These are phyloP conservation scores for Myxozyma vanderwaltii DNA, from an alignment of 805 yeast genomes.

Conservation along the genomic window DNA sequence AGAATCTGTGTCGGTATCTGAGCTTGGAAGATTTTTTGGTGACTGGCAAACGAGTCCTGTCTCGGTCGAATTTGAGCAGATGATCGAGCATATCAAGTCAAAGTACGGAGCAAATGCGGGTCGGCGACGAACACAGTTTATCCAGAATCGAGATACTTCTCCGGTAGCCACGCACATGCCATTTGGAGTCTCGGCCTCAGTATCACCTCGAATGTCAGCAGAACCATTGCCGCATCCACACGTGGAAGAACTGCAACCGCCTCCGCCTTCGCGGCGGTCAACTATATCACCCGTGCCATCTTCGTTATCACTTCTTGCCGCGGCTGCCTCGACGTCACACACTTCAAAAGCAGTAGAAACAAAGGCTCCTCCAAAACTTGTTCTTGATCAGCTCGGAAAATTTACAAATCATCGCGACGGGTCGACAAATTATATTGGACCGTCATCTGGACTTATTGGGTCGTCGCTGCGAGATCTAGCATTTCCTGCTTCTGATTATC, in stretches of 20 bases:
- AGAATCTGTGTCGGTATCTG: not conserved
- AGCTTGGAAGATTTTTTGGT: not conserved
- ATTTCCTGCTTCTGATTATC: not conserved
- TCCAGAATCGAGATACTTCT: not conserved
- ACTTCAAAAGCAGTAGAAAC: not conserved
- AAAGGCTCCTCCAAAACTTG: not conserved
- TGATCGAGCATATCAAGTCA: slow-evolving; percentile 12
- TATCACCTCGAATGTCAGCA: not conserved
- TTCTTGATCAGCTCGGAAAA: slow-evolving; percentile 4
- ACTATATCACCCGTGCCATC: not conserved
- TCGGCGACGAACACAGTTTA: slow-evolving; percentile 13
- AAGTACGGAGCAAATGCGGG: slow-evolving; percentile 15
- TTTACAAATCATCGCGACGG: not conserved
- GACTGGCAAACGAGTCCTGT: slow-evolving; percentile 12
- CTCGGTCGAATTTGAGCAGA: slow-evolving; percentile 2
- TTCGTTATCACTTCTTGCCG: slow-evolving; percentile 9
- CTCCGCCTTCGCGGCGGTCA: not conserved
- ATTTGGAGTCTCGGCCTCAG: not conserved
- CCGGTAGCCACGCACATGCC: not conserved
- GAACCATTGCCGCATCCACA: not conserved
- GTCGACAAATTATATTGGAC: slow-evolving; percentile 10
- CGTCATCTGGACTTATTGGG: slow-evolving; percentile 13
- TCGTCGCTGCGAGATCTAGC: slow-evolving; percentile 1
- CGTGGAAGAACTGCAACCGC: not conserved
- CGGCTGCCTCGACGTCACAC: slow-evolving; percentile 12